These are phyloP conservation scores for Aureobasidium sp. DNA, from an alignment of 2,329 filamentous ascomycete species.

Conservation along the genomic window DNA sequence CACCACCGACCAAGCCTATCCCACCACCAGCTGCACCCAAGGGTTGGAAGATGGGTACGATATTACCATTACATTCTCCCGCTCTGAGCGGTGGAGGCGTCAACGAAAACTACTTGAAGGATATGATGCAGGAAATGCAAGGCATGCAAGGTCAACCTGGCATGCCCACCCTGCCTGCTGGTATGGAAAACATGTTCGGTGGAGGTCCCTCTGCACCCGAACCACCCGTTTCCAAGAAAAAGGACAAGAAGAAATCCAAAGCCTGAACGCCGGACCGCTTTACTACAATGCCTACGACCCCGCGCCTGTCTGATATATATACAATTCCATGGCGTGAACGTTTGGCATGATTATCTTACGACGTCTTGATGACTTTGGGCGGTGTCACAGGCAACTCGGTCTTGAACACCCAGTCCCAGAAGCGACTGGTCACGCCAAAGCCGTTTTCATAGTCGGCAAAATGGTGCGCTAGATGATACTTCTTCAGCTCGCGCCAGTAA, in stretches of 20 bases:
- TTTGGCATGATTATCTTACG: slow-evolving; percentile 21
- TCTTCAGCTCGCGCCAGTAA: slow-evolving; percentile 90
- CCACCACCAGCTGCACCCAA: slow-evolving; percentile 63
- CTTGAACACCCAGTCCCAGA: slow-evolving; percentile 91
- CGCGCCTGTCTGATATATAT: background rate
- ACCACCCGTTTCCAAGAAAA: slow-evolving; percentile 9
- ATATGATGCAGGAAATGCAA: slow-evolving; percentile 93
- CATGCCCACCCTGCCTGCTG: slow-evolving; percentile 15
- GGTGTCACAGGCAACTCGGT: slow-evolving; percentile 61
- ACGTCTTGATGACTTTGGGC: slow-evolving; percentile 44
- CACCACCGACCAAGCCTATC: slow-evolving; percentile 52
- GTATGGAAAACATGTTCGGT: slow-evolving; percentile 3
- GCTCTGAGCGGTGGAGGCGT: slow-evolving; percentile 90
- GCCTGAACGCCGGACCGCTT: background rate
- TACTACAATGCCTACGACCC: background rate
- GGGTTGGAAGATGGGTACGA: slow-evolving; percentile 82
- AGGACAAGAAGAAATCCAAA: slow-evolving; percentile 16
- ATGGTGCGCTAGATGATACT: slow-evolving; percentile 94
- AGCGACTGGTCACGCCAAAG: slow-evolving; percentile 90
- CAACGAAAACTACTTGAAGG: slow-evolving; percentile 87
- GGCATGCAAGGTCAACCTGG: slow-evolving; percentile 25
- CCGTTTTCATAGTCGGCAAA: slow-evolving; percentile 97
- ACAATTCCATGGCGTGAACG: background rate
- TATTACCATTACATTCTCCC: slow-evolving; percentile 80
- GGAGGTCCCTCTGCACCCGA: slow-evolving; percentile 11